A percentile compares a stretch with the other conserved stretches of the same genome.
Evolutionary conservation across 371 early-diverging fungal species (phyloP).

Genomic region (Conidiobolus incongruus): DNA sequence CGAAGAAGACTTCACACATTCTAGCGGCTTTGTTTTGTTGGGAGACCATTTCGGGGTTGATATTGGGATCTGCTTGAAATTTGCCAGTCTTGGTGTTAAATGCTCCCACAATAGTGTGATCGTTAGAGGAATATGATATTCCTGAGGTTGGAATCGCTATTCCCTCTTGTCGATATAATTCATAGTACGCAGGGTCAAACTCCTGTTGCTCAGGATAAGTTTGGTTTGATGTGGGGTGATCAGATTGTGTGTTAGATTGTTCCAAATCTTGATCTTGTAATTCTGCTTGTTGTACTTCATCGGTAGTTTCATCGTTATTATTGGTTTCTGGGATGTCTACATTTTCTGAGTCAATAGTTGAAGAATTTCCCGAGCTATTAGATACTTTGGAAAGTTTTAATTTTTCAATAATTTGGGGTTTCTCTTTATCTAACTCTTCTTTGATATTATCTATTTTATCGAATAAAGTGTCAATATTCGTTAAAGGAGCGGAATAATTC

Average conservation of each 20-base stretch:
- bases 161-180: not conserved
- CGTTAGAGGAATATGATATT: not conserved
- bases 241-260: too few species aligned
- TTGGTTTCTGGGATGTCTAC: not conserved
- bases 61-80: constrained; percentile 13
- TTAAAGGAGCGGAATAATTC: constrained; percentile 1
- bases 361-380: not conserved
- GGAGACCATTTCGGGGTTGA: constrained; percentile 7
- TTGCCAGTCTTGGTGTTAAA: constrained; percentile 24
- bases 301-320: not conserved
- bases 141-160: not conserved
- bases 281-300: not conserved
- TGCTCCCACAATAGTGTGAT: constrained; percentile 17
- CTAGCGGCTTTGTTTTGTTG: constrained; percentile 6
- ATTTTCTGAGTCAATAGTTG: not conserved
- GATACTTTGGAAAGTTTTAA: not conserved
- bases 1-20: constrained; percentile 10
- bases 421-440: not conserved
- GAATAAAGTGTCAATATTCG: not conserved
- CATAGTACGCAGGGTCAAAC: not conserved
- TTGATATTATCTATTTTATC: not conserved
- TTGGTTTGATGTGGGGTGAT: not conserved
- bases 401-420: too few species aligned
- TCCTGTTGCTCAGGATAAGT: not conserved
- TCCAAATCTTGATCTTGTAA: not conserved